Evolutionary conservation across 495 filamentous ascomycete genomes (phyloP), one percentile per base, ranked within the genome.

Genomic region (Aspergillus affinis): DNA sequence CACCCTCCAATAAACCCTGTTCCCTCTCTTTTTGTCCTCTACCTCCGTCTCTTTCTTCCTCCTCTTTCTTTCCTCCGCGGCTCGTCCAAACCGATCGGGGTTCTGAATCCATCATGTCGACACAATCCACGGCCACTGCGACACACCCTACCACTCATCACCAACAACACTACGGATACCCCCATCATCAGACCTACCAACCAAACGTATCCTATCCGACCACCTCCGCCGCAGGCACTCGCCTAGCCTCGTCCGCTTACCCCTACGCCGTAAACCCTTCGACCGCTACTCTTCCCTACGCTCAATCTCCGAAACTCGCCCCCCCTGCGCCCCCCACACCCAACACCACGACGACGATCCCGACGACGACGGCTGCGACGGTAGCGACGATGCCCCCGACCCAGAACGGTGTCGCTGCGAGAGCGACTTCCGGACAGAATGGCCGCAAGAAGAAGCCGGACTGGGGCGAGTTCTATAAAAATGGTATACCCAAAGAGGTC

Each of bases 391-490:
- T 69, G 66, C 71, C 60, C 58, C 71, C 47, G 54, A 59, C 23
- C 50, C 71, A 65, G 51, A 78, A 71, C 49, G 70, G 61, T 44
- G 51, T 57, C 29, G 58, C 53, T 54, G 59, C 64, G 19, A 59
- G 32, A 19, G 61, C 65, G 44, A 64, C 82, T 50, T 86, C 87
- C 61, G 77, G 79, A 61, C 81, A 82, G 52, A 78, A 83, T 51
- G 81, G 82, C n/a, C 79, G 84, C 62, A 81, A 82, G 61, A 78
- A 77, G 67, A 76, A 78, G 61, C 88, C 90, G 59, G 86, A 98
- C 78, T 98, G 93, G 93, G 76, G 84, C 32, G 84, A 86, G 60
- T 98, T 96, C 70, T 98, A 96, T 74, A 90, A 90, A 71, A 95
- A 97, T 75, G 93, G 93, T 19, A 73, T 93, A 17, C 93, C 93